Evolutionary conservation across 192 early-diverging fungal species (phyloP).

Genomic region (Coemansia sp.): DNA sequence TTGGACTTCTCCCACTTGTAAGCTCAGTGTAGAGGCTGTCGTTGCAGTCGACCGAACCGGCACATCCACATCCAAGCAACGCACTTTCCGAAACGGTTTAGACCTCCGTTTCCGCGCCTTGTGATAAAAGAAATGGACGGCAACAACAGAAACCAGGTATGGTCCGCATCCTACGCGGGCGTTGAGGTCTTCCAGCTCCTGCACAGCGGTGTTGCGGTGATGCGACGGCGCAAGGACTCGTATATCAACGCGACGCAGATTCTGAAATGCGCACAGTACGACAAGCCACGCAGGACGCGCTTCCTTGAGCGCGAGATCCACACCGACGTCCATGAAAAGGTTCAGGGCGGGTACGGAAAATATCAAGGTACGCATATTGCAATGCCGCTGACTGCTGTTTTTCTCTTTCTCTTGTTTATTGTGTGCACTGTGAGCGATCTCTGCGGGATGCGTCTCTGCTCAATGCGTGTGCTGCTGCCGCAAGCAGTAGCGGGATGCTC

Average conservation of each 20-base stretch:
- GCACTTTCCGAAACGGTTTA: too few relatives aligned
- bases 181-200: conserved; percentile 81
- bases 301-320: conserved; percentile 88
- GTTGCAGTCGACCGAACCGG: too few relatives aligned
- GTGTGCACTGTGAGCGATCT: conserved; percentile 9
- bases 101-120: too few relatives aligned
- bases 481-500: conserved; percentile 1
- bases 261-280: conserved; percentile 85
- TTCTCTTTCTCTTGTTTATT: not conserved
- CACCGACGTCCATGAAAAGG: conserved; percentile 83
- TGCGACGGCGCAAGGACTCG: conserved; percentile 78
- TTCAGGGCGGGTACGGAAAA: conserved; percentile 95
- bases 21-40: too few relatives aligned
- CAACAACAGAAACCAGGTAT: conserved; percentile 30
- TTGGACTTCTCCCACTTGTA: too few relatives aligned
- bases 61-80: too few relatives aligned
- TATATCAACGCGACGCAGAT: conserved; percentile 93
- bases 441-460: not conserved
- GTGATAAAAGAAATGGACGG: conserved; percentile 5
- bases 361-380: conserved; percentile 71
- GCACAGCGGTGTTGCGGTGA: conserved; percentile 71
- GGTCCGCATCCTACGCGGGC: conserved; percentile 62
- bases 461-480: not conserved
- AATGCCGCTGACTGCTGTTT: not conserved
- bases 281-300: conserved; percentile 83